A percentile compares a stretch with the other conserved stretches of the same genome.
These are phyloP conservation scores for Aquilaria yunnanensis DNA, from an alignment of 345 rosid species.

Conservation along the genomic window DNA sequence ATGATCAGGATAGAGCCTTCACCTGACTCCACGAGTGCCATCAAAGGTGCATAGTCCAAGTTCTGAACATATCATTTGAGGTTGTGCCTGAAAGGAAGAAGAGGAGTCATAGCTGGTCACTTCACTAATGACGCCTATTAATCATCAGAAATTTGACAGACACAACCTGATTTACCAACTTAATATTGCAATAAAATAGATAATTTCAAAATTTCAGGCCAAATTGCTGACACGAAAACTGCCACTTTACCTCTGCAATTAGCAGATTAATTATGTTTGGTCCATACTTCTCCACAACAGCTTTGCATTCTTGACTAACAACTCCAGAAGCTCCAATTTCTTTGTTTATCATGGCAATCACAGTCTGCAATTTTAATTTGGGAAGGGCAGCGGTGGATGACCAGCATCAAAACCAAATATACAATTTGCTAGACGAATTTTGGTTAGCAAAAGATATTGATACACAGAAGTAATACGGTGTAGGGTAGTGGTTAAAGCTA, in stretches of 20 bases:
- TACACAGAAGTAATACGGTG: neutral
- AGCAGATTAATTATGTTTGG: slow-evolving; percentile 52
- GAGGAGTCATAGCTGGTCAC: neutral
- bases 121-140: neutral
- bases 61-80: too few species aligned
- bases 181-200: neutral
- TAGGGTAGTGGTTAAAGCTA: neutral
- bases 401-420: neutral
- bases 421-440: neutral
- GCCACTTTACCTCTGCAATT: slow-evolving; percentile 31
- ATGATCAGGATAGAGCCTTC: too few species aligned
- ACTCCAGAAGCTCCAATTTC: slow-evolving; percentile 73
- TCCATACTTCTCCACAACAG: slow-evolving; percentile 53
- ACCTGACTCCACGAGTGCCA: too few species aligned
- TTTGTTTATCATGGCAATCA: slow-evolving; percentile 57
- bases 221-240: too few species aligned
- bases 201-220: neutral
- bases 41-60: too few species aligned
- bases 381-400: neutral
- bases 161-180: too few species aligned
- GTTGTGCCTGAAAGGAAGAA: neutral
- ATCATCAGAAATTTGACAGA: too few species aligned
- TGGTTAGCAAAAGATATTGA: neutral
- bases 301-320: slow-evolving; percentile 59
- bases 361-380: slow-evolving; percentile 28